Percentiles rank a stretch among this genome's conserved stretches.
phyloP scores from a whole-genome alignment of 331 rosid genomes.

The Pyrus hybrid region DNA sequence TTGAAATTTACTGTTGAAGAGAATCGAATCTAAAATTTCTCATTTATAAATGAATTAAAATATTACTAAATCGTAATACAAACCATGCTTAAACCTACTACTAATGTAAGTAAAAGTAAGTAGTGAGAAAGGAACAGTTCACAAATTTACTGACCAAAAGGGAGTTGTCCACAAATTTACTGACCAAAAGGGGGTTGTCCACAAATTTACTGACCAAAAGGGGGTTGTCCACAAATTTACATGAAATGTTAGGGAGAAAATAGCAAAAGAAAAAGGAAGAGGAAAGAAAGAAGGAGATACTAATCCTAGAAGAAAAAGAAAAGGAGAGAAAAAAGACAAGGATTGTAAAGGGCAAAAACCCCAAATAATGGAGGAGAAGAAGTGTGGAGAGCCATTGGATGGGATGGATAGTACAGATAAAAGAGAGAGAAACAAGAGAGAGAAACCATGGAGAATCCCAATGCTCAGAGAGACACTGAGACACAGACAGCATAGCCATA shows the following conservation, averaged over 20 bases:
- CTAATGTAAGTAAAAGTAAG: no score
- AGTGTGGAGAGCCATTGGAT: conserved; percentile 52
- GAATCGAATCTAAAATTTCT: no score
- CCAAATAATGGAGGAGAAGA: conserved; percentile 52
- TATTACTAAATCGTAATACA: no score
- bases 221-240: no score
- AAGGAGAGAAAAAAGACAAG: conserved; percentile 22
- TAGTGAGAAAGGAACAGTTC: not conserved
- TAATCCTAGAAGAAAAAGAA: not conserved
- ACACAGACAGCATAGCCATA: conserved; percentile 55
- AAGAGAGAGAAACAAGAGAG: conserved; percentile 13
- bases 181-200: not conserved
- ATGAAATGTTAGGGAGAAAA: not conserved
- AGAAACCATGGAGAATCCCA: conserved; percentile 48
- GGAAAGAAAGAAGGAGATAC: not conserved
- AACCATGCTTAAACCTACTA: no score
- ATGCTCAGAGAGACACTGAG: conserved; percentile 47
- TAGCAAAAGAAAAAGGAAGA: not conserved
- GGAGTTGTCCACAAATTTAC: not conserved
- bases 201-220: no score
- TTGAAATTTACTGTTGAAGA: no score
- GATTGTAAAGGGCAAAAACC: conserved; percentile 20
- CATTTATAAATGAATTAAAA: no score
- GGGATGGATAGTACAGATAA: conserved; percentile 12
- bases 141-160: not conserved